Evolutionary conservation across 176 grass and related monocot genomes (phyloP), one percentile per base, ranked within the genome.

Genomic region (Microstegium vimineum): DNA sequence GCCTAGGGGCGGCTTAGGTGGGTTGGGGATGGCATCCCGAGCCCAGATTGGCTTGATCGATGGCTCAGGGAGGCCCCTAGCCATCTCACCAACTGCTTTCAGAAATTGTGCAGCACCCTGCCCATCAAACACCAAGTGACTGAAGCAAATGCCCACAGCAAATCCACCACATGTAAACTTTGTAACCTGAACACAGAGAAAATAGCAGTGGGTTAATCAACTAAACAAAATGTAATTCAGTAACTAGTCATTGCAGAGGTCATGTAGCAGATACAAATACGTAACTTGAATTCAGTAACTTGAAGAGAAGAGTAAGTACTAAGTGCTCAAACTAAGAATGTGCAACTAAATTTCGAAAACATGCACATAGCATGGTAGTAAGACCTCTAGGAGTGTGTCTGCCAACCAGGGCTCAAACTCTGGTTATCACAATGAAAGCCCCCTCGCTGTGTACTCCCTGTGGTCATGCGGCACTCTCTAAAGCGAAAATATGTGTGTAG

Each of bases 121-220:
- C 9, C 90, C 93, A 4, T 95, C 90, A 41, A 92, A 90, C 5
- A 95, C 82, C 38, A 87, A 66, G 87, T 95, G 93, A 31, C 85
- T 92, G 78, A 87, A 88, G 79, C 93, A 77, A 41, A 90, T 88
- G 36, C 87, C 90, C 7, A 92, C 74, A 3, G 87, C 65, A 6
- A 90, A 88, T 81, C 93, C 93, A 41, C 93, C 85, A 1, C 93
- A 95, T 14, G 70, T 86, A 72, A 95, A 95, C 57, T 83, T 80
- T 5, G 93, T 90, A 60, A 90, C 77, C 93, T 95, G 85, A 81
- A 81, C 36, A 66, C 8, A 66, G 1, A 73, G 23, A 26, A 64
- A 40, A 76, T 32, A n/a, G 1, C n/a, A 26, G n/a, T 2, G 46
- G n/a, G 63, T 76, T 49, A 30, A 67, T 56, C 8, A 16, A 49